Conservation (phyloP, 2,329 filamentous ascomycete species). For the Paecilomyces variotii region DNA sequence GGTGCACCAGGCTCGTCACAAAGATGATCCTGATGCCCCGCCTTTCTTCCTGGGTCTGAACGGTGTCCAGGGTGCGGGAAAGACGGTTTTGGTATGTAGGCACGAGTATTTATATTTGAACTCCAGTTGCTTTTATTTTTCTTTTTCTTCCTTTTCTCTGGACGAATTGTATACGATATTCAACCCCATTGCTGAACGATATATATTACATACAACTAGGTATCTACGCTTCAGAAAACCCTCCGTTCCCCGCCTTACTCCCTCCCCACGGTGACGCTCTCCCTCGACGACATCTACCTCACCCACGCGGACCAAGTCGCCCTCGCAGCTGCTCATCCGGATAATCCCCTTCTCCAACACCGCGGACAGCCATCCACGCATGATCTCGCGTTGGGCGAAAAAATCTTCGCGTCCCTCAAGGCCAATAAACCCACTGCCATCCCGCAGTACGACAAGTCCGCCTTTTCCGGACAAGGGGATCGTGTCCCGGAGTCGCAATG, state of each 20-base stretch:
- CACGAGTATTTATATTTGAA: not conserved
- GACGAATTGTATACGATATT: not conserved
- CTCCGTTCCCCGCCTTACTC: conserved; percentile 51
- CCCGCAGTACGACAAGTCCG: conserved; percentile 78
- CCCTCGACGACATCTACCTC: conserved; percentile 87
- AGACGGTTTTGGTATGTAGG: conserved; percentile 65
- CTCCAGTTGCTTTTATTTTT: too few species aligned
- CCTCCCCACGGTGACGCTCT: conserved; percentile 62
- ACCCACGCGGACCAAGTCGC: conserved; percentile 58
- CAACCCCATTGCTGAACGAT: not conserved
- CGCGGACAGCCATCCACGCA: conserved; percentile 80
- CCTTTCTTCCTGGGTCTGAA: conserved; percentile 86
- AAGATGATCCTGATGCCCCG: conserved; percentile 31
- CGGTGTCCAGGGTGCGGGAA: conserved; percentile 85
- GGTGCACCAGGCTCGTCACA: conserved; percentile 39
- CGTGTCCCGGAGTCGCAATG: conserved; percentile 57
- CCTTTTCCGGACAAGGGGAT: conserved; percentile 68
- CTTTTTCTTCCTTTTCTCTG: too few species aligned
- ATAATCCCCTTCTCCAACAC: conserved; percentile 70
- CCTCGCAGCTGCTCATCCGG: conserved; percentile 56
- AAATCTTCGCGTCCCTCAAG: conserved; percentile 55
- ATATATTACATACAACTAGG: conserved; percentile 23
- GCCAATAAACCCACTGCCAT: conserved; percentile 49
- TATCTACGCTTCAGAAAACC: conserved; percentile 55
- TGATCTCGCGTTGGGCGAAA: conserved; percentile 57